Evolutionary conservation across 441 rosid species (phyloP).

Genomic region (Manihot esculenta): DNA sequence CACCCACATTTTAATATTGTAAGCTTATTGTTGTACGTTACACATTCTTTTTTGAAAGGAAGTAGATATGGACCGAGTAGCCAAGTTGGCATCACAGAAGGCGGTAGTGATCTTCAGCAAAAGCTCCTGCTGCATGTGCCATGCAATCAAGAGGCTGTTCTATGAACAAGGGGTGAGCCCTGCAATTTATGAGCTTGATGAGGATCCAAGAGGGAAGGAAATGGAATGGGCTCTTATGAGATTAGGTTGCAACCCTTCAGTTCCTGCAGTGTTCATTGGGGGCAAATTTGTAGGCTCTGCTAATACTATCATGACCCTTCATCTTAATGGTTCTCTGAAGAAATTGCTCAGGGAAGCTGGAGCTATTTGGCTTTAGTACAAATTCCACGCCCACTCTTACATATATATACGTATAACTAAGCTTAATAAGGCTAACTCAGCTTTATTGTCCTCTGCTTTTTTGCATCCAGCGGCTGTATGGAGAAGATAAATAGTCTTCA

Average conservation of each 20-base stretch:
- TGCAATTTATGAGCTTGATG: conserved; percentile 67
- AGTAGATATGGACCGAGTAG: conserved; percentile 37
- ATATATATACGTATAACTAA: too few species aligned
- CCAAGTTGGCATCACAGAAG: conserved; percentile 38
- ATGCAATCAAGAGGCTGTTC: conserved; percentile 78
- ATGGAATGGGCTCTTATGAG: conserved; percentile 72
- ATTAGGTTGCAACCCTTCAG: conserved; percentile 69
- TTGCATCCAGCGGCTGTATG: too few species aligned
- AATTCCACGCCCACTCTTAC: background rate
- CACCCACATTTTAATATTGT: background rate
- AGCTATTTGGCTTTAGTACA: conserved; percentile 70
- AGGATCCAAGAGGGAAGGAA: conserved; percentile 66
- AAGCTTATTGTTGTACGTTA: background rate
- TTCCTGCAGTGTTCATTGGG: conserved; percentile 84
- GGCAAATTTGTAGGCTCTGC: conserved; percentile 58
- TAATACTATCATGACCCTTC: conserved; percentile 81
- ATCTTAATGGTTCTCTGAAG: conserved; percentile 78
- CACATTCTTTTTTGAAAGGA: background rate
- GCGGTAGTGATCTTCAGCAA: conserved; percentile 45
- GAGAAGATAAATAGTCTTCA: too few species aligned
- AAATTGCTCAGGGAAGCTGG: conserved; percentile 79
- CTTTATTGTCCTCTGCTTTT: too few species aligned
- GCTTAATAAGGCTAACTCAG: too few species aligned
- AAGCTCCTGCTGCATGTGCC: conserved; percentile 75
- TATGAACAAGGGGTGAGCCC: conserved; percentile 94